Percentiles rank a stretch among this genome's conserved stretches.
Conservation (phyloP, 441 rosid species). For the Capsella rubella region DNA sequence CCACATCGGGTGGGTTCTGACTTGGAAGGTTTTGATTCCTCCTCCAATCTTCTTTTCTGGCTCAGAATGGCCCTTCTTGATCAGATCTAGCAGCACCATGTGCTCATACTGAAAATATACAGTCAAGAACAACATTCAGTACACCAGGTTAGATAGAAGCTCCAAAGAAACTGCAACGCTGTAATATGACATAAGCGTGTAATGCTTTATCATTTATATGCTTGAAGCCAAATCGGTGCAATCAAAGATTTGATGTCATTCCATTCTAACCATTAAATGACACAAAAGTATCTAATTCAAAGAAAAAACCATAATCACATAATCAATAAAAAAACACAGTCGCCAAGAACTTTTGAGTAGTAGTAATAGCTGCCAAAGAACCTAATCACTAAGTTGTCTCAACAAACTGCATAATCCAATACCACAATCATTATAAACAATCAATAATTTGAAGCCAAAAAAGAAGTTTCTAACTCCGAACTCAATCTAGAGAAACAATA, state of each 20-base stretch:
- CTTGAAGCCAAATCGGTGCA: background rate
- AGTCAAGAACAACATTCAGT: slow-evolving; percentile 9
- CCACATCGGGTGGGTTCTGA: slow-evolving; percentile 69
- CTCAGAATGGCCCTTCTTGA: slow-evolving; percentile 75
- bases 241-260: background rate
- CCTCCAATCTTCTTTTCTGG: slow-evolving; percentile 77
- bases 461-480: background rate
- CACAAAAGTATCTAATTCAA: background rate
- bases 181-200: background rate
- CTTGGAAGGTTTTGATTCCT: slow-evolving; percentile 73
- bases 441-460: background rate
- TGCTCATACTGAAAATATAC: slow-evolving; percentile 66
- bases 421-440: background rate
- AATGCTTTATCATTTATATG: background rate
- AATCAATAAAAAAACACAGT: background rate
- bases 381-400: background rate
- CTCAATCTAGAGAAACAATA: background rate
- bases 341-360: background rate
- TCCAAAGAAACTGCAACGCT: slow-evolving; percentile 17
- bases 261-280: slow-evolving; percentile 1
- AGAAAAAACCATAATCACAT: slow-evolving; percentile 10
- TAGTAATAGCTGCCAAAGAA: background rate
- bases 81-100: slow-evolving; percentile 71
- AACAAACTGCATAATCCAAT: background rate
- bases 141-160: slow-evolving; percentile 6